Percentiles rank a stretch among this genome's conserved stretches.
phyloP scores from a whole-genome alignment of 2,329 filamentous ascomycete genomes.

The Dothistroma septosporum region DNA sequence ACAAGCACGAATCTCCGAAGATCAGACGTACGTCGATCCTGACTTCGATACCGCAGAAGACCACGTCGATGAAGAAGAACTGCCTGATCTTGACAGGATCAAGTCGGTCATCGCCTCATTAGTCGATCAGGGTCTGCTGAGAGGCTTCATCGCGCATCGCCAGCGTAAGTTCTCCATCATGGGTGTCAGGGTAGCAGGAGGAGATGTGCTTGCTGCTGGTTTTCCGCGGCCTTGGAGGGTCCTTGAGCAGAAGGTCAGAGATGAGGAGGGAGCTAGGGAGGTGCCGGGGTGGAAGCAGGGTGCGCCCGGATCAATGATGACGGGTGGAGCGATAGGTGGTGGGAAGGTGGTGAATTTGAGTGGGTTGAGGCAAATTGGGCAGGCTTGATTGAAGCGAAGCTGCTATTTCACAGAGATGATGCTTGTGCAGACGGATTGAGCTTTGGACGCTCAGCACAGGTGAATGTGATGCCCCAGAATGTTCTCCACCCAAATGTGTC shows the following conservation, averaged over 20 bases:
- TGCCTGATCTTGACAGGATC: slow-evolving; percentile 51
- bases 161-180: slow-evolving; percentile 76
- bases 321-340: slow-evolving; percentile 32
- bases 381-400: slow-evolving; percentile 6
- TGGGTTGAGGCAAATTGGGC: slow-evolving; percentile 48
- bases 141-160: slow-evolving; percentile 77
- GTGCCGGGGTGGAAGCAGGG: slow-evolving; percentile 71
- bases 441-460: too few relatives aligned
- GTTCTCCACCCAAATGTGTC: too few relatives aligned
- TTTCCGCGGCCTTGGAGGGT: slow-evolving; percentile 73
- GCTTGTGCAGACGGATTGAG: too few relatives aligned
- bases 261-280: slow-evolving; percentile 55
- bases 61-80: slow-evolving; percentile 1
- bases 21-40: slow-evolving; percentile 41
- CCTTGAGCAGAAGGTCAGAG: slow-evolving; percentile 56
- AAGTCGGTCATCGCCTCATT: slow-evolving; percentile 74
- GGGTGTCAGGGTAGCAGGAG: slow-evolving; percentile 57
- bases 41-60: slow-evolving; percentile 41
- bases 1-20: slow-evolving; percentile 35
- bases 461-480: too few relatives aligned
- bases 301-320: slow-evolving; percentile 19
- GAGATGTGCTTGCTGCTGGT: slow-evolving; percentile 61
- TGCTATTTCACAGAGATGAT: too few relatives aligned
- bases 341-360: slow-evolving; percentile 57
- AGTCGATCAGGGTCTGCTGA: slow-evolving; percentile 73